Conservation (phyloP, 305 asterid genomes). For the Caryopteris hybrid region DNA sequence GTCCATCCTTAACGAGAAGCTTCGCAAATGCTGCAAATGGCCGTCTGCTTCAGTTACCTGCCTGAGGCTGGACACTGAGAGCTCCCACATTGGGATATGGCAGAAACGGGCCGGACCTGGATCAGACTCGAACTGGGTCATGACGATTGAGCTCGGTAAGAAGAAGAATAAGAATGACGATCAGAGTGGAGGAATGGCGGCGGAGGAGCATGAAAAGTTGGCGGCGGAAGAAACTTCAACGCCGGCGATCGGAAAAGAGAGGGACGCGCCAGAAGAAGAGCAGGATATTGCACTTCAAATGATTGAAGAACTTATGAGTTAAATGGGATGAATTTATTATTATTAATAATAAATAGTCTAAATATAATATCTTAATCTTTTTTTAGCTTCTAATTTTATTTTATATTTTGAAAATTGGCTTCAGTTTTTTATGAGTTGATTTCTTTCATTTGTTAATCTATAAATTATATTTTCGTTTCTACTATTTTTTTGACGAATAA, state of each 20-base stretch:
- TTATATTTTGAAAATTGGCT: too few species aligned
- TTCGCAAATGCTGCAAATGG: too few species aligned
- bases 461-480: too few species aligned
- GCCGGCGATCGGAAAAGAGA: neutral
- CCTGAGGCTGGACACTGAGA: constrained; percentile 79
- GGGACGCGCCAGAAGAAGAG: neutral
- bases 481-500: too few species aligned
- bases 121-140: constrained; percentile 77
- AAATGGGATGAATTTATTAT: too few species aligned
- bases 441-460: too few species aligned
- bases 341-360: too few species aligned
- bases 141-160: constrained; percentile 83
- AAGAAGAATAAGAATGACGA: constrained; percentile 30
- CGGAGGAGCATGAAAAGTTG: neutral
- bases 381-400: too few species aligned
- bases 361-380: too few species aligned
- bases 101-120: constrained; percentile 84
- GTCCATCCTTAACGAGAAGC: too few species aligned
- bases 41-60: too few species aligned
- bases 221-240: neutral
- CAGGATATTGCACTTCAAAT: constrained; percentile 14
- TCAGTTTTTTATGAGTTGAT: too few species aligned
- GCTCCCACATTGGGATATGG: constrained; percentile 90
- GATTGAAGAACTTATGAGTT: constrained; percentile 23
- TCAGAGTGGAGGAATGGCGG: neutral